phyloP scores from a whole-genome alignment of 352 stramenopile species.

The Discostella stelligera region DNA sequence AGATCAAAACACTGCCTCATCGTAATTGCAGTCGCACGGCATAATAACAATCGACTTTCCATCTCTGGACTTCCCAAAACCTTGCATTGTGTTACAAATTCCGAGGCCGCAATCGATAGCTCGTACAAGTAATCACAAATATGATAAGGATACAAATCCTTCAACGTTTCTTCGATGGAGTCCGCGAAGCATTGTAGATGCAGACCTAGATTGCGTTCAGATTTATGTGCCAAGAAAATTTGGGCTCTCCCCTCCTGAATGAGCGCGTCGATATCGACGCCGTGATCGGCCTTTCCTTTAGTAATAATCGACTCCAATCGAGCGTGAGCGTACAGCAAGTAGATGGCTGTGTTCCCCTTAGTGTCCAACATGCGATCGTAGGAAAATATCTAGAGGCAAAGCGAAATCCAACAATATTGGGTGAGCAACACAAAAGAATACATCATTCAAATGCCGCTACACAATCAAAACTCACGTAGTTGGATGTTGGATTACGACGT shows the following conservation, averaged over 20 bases:
- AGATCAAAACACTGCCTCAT: slow-evolving; percentile 88
- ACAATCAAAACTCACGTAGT: slow-evolving; percentile 84
- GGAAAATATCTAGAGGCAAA: slow-evolving; percentile 78
- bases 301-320: slow-evolving; percentile 95
- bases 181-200: slow-evolving; percentile 95
- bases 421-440: neutral
- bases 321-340: slow-evolving; percentile 99
- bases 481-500: slow-evolving; percentile 94
- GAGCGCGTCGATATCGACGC: slow-evolving; percentile 81
- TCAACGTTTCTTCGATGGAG: slow-evolving; percentile 90
- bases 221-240: slow-evolving; percentile 72
- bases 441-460: neutral
- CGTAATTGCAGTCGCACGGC: slow-evolving; percentile 91
- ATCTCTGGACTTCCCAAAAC: slow-evolving; percentile 93
- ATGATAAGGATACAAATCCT: slow-evolving; percentile 95
- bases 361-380: slow-evolving; percentile 99
- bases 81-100: slow-evolving; percentile 97
- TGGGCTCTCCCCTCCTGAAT: slow-evolving; percentile 57
- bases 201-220: slow-evolving; percentile 82
- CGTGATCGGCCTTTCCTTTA: slow-evolving; percentile 86
- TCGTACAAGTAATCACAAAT: slow-evolving; percentile 98
- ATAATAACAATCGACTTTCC: slow-evolving; percentile 94
- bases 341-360: slow-evolving; percentile 98
- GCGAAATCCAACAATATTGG: neutral
- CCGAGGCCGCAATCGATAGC: slow-evolving; percentile 93